Evolutionary conservation across 2,329 filamentous ascomycete genomes (phyloP), one percentile per base, ranked within the genome.

Genomic region (Fusarium austroafricanum): DNA sequence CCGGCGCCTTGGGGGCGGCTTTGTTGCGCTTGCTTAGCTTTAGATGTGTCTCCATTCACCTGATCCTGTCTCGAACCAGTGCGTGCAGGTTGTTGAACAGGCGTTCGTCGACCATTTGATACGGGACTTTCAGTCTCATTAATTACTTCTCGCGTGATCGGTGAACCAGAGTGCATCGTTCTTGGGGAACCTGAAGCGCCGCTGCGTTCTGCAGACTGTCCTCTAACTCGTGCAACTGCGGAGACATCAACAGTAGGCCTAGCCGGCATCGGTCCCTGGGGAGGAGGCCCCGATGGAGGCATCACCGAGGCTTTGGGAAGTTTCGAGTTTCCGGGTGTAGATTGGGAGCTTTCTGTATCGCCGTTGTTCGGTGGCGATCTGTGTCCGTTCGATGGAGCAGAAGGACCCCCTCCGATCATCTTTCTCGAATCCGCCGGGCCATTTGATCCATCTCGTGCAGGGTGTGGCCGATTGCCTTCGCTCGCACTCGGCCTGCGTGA

Each of bases 71-170:
- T 80, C 43, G 80, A 77, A 35, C 73, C 75, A 58, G 77, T 71
- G 69, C 80, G 77, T 33, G 73, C 45, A 44, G 73, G 67, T 59
- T 82, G 83, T 61, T 89, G 86, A 6, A 85, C 87, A 11, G 90
- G 89, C 6, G 89, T 91, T 33, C 87, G 86, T 51, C 86, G 84
- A n/a, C 89, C 90, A 64, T 89, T 89, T 12, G 83, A 79, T 4
- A 79, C 77, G 8, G 86, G 82, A 31, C 80, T 83, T 26, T 90
- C 89, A 33, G 81, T 80, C 45, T 82, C 80, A 54, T 75, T 79
- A 45, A 77, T 68, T 50, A 75, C 65, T 17, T 79, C 77, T 23
- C 75, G 75, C 33, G 77, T 67, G 4, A 82, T 71, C 3, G 84
- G 83, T 4, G 83, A 84, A 45, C 84, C 81, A 17, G 59, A 70